These are phyloP conservation scores for sorghum (Sorghum bicolor) DNA, from an alignment of 176 grass and related monocot genomes.

Conservation along the genomic window Sorghum_bicolor_NCBIv3 NC_012874.2:1132501-1133000, in stretches of 20 bases:
- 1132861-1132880: constrained; percentile 58
- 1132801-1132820: constrained; percentile 33
- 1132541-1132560: not conserved
- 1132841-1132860: constrained; percentile 36
- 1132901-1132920: constrained; percentile 56
- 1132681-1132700: constrained; percentile 51
- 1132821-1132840: constrained; percentile 28
- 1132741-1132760: constrained; percentile 51
- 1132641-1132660: constrained; percentile 43
- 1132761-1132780: constrained; percentile 47
- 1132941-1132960: constrained; percentile 6
- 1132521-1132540: not conserved
- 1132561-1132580: constrained; percentile 4
- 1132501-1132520: not conserved
- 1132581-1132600: constrained; percentile 23
- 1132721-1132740: constrained; percentile 45
- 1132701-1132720: constrained; percentile 39
- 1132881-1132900: constrained; percentile 45
- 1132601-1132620: constrained; percentile 61
- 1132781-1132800: constrained; percentile 48
- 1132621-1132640: constrained; percentile 97
- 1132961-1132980: not conserved
- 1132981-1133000: not conserved
- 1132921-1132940: constrained; percentile 24
- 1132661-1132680: constrained; percentile 55